Base-by-base conservation (phyloP, 75 land plant species). In the Adiantum capillusveneris region DNA sequence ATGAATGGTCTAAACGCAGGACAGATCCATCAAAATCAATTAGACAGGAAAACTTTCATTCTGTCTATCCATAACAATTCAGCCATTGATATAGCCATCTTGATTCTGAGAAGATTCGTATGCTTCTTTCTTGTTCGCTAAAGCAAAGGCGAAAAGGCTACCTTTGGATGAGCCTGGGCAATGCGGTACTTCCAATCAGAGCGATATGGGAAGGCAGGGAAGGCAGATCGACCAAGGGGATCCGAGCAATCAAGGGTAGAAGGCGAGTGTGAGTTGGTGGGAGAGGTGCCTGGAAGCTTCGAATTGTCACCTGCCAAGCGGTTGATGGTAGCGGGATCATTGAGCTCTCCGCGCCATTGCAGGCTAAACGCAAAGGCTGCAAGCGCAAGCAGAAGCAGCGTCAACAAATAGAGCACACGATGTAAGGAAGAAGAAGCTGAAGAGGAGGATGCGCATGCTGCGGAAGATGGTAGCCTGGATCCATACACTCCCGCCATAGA, bases 261-360 rank as follows among this genome's bases (percentile, higher is more conserved):
- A 5, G 9, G 7, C 17, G 65, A 53, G 29, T 48, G 74, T 6
- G 67, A 66, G 24, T 69, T 50, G 11, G 58, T 9, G 27, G 69
- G 42, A 1, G 72, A 44, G 81, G 82, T 83, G 22, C 95, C 97
- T 11, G 94, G 95, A 31, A 92, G 80, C 42, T 60, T 62, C 25
- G 73, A 72, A 36, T 60, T 19, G 46, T 80, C 79, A 25, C 60
- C 71, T 11, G 71, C 69, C 72, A 85, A 77, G 24, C 82, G 53
- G 3, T 67, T 39, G 51, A 65, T 55, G 0, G 54, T 57, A 1
- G 58, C 57, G 14, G 85, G 88, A 70, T 84, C 97, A 54, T 69
- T 65, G 52, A 92, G 31, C 57, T 65, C 80, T n/a, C 97, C 97
- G 0, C 84, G 78, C 97, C 97, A 92, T 59, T 92, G 97, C 57